phyloP scores from a whole-genome alignment of 169 alveolate species.

The Perkinsus chesapeaki region DNA sequence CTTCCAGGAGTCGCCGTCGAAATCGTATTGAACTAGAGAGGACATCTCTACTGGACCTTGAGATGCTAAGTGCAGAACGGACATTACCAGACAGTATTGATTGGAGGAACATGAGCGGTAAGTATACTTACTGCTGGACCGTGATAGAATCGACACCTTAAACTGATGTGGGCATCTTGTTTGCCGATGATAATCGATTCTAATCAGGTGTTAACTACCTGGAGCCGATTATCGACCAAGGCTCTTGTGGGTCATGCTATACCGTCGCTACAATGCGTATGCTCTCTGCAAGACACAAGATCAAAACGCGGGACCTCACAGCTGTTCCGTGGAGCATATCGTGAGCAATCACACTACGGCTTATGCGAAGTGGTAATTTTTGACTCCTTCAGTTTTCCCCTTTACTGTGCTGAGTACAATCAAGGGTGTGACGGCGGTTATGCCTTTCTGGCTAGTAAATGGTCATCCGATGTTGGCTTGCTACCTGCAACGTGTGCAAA shows the following conservation, averaged over 20 bases:
- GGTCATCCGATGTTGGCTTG: conserved; percentile 27
- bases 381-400: conserved; percentile 23
- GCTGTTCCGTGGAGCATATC: background rate
- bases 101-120: background rate
- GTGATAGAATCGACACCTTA: too few species aligned
- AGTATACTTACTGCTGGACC: too few species aligned
- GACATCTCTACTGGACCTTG: background rate
- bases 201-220: background rate
- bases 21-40: background rate
- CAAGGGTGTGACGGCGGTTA: conserved; percentile 53
- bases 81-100: background rate
- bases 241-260: conserved; percentile 48
- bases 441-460: conserved; percentile 39
- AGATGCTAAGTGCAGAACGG: background rate
- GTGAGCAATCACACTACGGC: too few species aligned
- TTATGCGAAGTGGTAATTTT: too few species aligned
- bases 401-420: conserved; percentile 41
- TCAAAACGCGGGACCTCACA: background rate
- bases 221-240: conserved; percentile 28
- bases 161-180: background rate
- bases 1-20: background rate
- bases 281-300: conserved; percentile 39
- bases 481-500: conserved; percentile 13
- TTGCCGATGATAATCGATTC: background rate
- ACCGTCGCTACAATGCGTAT: conserved; percentile 39